A percentile compares a stretch with the other conserved stretches of the same genome.
Evolutionary conservation across 306 rosid species (phyloP).

Genomic region (Vigna hirtella): DNA sequence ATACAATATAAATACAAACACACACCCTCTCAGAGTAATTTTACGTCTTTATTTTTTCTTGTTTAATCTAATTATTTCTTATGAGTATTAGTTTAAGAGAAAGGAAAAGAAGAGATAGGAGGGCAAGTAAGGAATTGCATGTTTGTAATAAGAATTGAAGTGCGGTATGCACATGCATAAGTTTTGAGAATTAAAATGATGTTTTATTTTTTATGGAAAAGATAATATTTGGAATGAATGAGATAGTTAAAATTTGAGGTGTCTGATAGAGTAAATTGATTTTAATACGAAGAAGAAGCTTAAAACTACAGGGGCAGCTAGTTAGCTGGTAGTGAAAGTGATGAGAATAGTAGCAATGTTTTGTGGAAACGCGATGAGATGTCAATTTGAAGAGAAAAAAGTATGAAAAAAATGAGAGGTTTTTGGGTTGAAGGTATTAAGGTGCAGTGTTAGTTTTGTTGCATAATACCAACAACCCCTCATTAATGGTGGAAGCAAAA

Average conservation of each 20-base stretch:
- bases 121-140: not conserved
- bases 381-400: not conserved
- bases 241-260: not conserved
- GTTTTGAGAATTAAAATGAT: not conserved
- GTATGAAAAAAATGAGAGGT: not conserved
- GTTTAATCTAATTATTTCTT: too few species aligned
- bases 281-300: not conserved
- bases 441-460: not conserved
- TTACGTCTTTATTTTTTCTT: too few species aligned
- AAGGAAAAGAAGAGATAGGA: too few species aligned
- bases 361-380: not conserved
- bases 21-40: too few species aligned
- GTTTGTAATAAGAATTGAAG: not conserved
- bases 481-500: slow-evolving; percentile 47
- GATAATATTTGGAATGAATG: not conserved
- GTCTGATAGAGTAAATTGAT: not conserved
- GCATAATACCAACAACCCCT: slow-evolving; percentile 11
- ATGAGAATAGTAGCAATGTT: not conserved
- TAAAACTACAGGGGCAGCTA: not conserved
- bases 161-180: not conserved
- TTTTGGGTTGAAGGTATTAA: not conserved
- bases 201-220: not conserved
- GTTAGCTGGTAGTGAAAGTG: not conserved
- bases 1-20: too few species aligned
- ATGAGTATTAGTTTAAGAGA: too few species aligned